A percentile compares a stretch with the other conserved stretches of the same genome.
Evolutionary conservation across 2,329 filamentous ascomycete genomes (phyloP).

Genomic region (Arthroderma uncinatum): DNA sequence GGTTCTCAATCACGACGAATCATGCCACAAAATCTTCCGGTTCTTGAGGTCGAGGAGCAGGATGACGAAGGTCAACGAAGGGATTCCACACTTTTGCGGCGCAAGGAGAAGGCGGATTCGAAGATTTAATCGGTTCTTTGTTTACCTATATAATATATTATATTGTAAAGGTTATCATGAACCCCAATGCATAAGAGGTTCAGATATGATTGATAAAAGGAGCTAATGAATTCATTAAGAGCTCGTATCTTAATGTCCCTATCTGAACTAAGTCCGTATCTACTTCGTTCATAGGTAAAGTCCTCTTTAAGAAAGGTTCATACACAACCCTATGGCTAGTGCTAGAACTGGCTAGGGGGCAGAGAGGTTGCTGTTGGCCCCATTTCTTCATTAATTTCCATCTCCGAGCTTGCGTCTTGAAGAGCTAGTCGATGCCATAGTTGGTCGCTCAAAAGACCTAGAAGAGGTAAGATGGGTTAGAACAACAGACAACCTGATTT

Average conservation of each 20-base stretch:
- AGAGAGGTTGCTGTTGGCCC: not conserved
- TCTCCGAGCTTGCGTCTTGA: not conserved
- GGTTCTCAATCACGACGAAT: constrained; percentile 58
- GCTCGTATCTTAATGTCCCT: no score
- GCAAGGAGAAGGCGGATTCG: not conserved
- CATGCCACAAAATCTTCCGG: constrained; percentile 61
- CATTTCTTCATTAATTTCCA: not conserved
- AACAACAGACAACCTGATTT: not conserved
- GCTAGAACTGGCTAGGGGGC: not conserved
- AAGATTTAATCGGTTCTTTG: not conserved
- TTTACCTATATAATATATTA: not conserved
- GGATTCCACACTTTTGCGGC: constrained; percentile 32
- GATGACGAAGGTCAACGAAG: constrained; percentile 64
- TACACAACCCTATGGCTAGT: not conserved
- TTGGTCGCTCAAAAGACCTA: constrained; percentile 4
- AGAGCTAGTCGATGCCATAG: not conserved
- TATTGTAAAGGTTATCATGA: no score
- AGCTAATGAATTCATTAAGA: no score
- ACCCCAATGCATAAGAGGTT: not conserved
- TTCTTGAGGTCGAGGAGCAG: constrained; percentile 63
- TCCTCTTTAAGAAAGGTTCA: no score
- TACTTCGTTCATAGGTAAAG: no score
- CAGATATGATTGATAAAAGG: no score
- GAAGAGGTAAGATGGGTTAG: not conserved
- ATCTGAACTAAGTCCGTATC: no score